Percentiles rank a stretch among this genome's conserved stretches.
These are phyloP conservation scores for Striga asiatica DNA, from an alignment of 257 asterid genomes.

Conservation along the genomic window DNA sequence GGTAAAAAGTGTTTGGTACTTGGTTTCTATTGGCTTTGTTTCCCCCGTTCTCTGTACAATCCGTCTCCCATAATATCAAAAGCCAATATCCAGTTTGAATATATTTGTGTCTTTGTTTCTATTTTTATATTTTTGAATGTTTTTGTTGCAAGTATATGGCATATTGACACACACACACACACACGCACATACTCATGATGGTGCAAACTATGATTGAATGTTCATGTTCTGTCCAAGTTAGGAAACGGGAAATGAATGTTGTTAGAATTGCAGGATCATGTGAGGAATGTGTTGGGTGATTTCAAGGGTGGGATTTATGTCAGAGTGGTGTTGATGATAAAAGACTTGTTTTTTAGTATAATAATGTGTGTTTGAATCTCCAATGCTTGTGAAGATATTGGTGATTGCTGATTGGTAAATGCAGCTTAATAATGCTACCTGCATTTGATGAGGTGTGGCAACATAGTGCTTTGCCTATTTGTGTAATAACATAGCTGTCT, in stretches of 20 bases:
- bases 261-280: not conserved
- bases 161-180: not conserved
- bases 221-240: not conserved
- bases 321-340: not conserved
- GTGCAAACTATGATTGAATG: not conserved
- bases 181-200: not conserved
- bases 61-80: constrained; percentile 25
- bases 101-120: not conserved
- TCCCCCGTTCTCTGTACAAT: constrained; percentile 25
- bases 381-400: not conserved
- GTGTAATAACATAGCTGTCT: constrained; percentile 1
- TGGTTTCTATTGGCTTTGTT: constrained; percentile 17
- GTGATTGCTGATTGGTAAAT: constrained; percentile 11
- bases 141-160: not conserved
- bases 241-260: not conserved
- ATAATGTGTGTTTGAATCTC: not conserved
- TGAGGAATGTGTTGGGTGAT: not conserved
- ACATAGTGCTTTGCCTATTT: not conserved
- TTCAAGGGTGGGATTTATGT: not conserved
- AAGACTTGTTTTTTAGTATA: constrained; percentile 2
- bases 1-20: not conserved
- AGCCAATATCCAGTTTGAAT: constrained; percentile 15
- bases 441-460: constrained; percentile 4
- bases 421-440: not conserved
- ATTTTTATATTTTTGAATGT: not conserved